These are phyloP conservation scores for Decorospora gaudefroyi DNA, from an alignment of 2,329 filamentous ascomycete species.

Conservation along the genomic window DNA sequence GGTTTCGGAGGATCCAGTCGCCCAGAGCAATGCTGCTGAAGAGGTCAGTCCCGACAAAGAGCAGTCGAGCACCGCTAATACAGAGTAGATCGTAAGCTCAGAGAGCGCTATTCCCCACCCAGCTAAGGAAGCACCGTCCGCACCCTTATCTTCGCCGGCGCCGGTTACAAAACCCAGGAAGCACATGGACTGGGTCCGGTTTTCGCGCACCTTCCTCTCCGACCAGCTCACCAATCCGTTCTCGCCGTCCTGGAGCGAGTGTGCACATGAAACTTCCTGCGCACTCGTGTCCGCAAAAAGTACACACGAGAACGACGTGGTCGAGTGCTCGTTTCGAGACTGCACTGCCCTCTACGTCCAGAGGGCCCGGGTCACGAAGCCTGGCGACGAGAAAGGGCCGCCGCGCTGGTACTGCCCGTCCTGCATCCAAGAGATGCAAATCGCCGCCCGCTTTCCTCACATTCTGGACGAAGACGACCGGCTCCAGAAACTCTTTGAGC, in stretches of 20 bases:
- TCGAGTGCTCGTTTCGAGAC: conserved; percentile 25
- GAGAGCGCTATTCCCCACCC: neutral
- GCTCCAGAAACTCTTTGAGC: neutral
- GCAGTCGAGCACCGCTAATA: neutral
- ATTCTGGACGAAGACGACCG: neutral
- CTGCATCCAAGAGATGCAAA: conserved; percentile 27
- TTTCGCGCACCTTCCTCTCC: conserved; percentile 14
- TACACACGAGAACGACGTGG: neutral
- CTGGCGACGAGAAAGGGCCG: conserved; percentile 24
- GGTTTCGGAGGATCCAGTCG: neutral
- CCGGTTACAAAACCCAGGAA: conserved; percentile 17
- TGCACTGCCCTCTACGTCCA: conserved; percentile 31
- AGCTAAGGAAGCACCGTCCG: neutral
- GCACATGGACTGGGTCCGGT: conserved; percentile 29
- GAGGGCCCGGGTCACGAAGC: conserved; percentile 26
- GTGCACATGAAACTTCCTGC: conserved; percentile 18
- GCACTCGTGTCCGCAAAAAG: conserved; percentile 11
- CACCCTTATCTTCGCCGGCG: neutral
- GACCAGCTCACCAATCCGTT: conserved; percentile 24
- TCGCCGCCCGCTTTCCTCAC: conserved; percentile 10
- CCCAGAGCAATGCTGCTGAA: neutral
- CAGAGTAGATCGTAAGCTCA: neutral
- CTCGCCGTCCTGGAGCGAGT: conserved; percentile 3
- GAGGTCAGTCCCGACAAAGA: neutral
- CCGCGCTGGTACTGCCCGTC: conserved; percentile 33